phyloP scores from a whole-genome alignment of 1,284 basidiomycete genomes.

The Heterobasidion irregulare region DNA sequence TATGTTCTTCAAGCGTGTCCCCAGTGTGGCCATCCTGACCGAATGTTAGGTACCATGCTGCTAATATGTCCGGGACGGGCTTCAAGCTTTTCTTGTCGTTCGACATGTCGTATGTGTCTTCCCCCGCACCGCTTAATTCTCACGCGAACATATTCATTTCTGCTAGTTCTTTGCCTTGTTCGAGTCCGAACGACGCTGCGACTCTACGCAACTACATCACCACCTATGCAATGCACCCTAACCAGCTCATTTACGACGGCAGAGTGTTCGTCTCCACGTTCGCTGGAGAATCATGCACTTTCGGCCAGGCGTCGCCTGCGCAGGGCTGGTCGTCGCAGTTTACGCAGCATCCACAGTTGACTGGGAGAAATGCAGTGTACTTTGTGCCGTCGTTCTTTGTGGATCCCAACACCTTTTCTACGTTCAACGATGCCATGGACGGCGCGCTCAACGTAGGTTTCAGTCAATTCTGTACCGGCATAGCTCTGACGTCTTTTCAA shows the following conservation, averaged over 20 bases:
- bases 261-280: conserved; percentile 72
- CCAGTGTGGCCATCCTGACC: not conserved
- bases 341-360: conserved; percentile 36
- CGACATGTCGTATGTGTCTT: conserved; percentile 60
- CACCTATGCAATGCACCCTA: conserved; percentile 48
- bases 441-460: conserved; percentile 53
- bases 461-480: not conserved
- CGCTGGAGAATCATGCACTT: conserved; percentile 67
- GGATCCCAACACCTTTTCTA: conserved; percentile 39
- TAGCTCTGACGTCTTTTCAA: conserved; percentile 1
- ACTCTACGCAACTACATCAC: conserved; percentile 54
- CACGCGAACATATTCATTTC: not conserved
- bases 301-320: conserved; percentile 45
- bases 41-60: conserved; percentile 40
- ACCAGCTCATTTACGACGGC: conserved; percentile 52
- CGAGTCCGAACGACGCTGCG: conserved; percentile 39
- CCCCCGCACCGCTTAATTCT: not conserved
- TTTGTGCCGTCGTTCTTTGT: conserved; percentile 67
- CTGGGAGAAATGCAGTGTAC: conserved; percentile 37
- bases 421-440: conserved; percentile 42
- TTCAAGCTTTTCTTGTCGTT: conserved; percentile 80
- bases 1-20: conserved; percentile 26
- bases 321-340: conserved; percentile 57
- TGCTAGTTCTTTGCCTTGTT: conserved; percentile 50
- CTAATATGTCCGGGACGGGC: conserved; percentile 38